Evolutionary conservation across 1,284 basidiomycete species (phyloP).

Genomic region (Termitomyces sp.): DNA sequence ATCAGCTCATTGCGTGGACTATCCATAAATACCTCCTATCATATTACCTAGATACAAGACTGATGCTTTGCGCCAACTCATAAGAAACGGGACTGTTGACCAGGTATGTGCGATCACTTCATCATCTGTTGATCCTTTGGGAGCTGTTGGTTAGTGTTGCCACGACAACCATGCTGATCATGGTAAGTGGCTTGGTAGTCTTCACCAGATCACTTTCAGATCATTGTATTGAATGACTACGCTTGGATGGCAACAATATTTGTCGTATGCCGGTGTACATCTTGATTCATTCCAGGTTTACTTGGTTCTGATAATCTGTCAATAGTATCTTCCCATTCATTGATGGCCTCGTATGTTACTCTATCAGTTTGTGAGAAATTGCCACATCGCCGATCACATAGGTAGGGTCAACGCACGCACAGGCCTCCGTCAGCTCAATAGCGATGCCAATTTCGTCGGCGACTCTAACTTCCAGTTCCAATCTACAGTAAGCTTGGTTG

Average conservation of each 20-base stretch:
- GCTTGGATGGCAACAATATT: neutral
- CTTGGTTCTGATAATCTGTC: neutral
- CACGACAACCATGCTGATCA: neutral
- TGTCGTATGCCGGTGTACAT: neutral
- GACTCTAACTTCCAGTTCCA: neutral
- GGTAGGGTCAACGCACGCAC: slow-evolving; percentile 1
- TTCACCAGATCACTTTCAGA: neutral
- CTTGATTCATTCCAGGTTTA: neutral
- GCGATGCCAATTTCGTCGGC: neutral
- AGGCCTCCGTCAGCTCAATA: neutral
- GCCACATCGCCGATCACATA: neutral
- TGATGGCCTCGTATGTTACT: neutral
- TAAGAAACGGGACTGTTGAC: slow-evolving; percentile 1
- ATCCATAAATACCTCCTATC: slow-evolving; percentile 4
- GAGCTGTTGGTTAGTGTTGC: neutral
- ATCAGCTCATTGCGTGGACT: slow-evolving; percentile 11
- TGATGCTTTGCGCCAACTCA: neutral
- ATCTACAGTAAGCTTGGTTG: neutral
- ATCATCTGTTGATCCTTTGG: neutral
- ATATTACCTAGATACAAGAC: neutral
- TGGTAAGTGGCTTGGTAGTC: neutral
- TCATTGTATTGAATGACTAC: neutral
- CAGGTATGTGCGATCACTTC: neutral
- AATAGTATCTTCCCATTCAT: neutral
- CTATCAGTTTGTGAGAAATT: neutral